Evolutionary conservation across 2,329 filamentous ascomycete species (phyloP).

Genomic region (Monilinia aucupariae): DNA sequence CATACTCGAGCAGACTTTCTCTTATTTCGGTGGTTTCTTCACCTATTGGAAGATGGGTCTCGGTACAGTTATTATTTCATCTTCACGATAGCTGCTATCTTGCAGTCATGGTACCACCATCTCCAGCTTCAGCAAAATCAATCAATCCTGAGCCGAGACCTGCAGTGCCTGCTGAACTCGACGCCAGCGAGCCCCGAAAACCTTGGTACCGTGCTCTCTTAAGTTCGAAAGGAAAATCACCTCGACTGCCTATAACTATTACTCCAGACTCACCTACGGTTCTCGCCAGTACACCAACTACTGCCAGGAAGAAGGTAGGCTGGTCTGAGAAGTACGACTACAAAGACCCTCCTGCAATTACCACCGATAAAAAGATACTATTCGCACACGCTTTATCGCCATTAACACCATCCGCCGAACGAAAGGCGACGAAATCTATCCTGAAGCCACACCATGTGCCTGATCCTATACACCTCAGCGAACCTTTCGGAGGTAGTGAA

Average conservation of each 20-base stretch:
- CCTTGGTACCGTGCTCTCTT: slow-evolving; percentile 19
- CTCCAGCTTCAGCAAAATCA: slow-evolving; percentile 35
- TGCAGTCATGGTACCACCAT: slow-evolving; percentile 34
- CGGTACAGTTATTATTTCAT: slow-evolving; percentile 1
- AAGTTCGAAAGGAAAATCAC: slow-evolving; percentile 16
- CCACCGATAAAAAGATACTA: slow-evolving; percentile 20
- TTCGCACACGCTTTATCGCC: slow-evolving; percentile 20
- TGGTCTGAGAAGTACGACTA: slow-evolving; percentile 55
- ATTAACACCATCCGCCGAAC: slow-evolving; percentile 37
- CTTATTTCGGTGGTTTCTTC: background rate
- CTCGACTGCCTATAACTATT: slow-evolving; percentile 19
- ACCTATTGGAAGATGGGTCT: slow-evolving; percentile 13
- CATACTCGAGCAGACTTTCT: background rate
- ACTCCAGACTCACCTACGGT: slow-evolving; percentile 36
- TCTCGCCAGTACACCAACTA: slow-evolving; percentile 25
- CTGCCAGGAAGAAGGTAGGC: slow-evolving; percentile 50
- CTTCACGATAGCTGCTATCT: slow-evolving; percentile 20
- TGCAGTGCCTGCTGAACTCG: slow-evolving; percentile 56
- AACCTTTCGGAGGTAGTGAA: slow-evolving; percentile 44
- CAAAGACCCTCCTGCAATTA: slow-evolving; percentile 41
- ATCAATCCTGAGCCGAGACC: slow-evolving; percentile 53
- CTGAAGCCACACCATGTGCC: slow-evolving; percentile 60
- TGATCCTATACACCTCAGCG: slow-evolving; percentile 36
- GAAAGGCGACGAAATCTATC: slow-evolving; percentile 64
- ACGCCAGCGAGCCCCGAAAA: slow-evolving; percentile 36